Base-by-base conservation (phyloP, 2,329 filamentous ascomycete genomes). In the Fusarium xyrophilum region DNA sequence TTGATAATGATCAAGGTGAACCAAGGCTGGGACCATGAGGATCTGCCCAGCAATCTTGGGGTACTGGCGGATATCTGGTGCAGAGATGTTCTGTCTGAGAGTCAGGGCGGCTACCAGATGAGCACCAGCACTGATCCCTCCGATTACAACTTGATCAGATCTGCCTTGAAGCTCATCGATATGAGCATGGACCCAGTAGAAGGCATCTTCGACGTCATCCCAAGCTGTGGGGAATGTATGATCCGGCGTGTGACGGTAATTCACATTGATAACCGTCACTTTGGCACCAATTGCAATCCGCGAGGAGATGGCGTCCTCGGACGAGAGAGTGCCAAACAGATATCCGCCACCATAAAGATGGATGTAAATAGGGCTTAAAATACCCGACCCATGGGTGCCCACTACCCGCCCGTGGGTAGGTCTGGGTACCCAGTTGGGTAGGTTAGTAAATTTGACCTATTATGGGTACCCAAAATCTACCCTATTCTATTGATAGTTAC, bases 191-290 rank as follows among this genome's bases (percentile, higher is more conserved):
- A 86, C 68, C 87, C 86, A 89, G 17, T 80, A 76, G 27, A 87
- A 84, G 0, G 82, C 82, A 54, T 88, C 86, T 65, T 86, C 82
- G 0, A 78, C 75, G 53, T 89, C 87, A 48, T 83, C 60, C 82
- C 82, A 86, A 0, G 83, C 80, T 0, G 80, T 83, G 0, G 87
- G 87, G 60, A 83, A 88, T 0, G 58, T 66, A 63, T 82, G 74
- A 56, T 88, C 82, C 0, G 86, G 86, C 0, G 85, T 86, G 73
- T 88, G 86, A 3, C 87, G 83, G 72, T 88, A 88, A 59, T 86
- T 85, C n/a, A 88, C 77, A 57, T 86, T 85, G 7, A 88, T 57
- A 0, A 88, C 84, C 0, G 83, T 72, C 4, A 82, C 78, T 5
- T 74, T 73, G 0, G 78, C 71, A 4, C 78, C 76, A 19, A 81